Conservation (phyloP, 179 eudicot genomes). For the Beta lomatogona region DNA sequence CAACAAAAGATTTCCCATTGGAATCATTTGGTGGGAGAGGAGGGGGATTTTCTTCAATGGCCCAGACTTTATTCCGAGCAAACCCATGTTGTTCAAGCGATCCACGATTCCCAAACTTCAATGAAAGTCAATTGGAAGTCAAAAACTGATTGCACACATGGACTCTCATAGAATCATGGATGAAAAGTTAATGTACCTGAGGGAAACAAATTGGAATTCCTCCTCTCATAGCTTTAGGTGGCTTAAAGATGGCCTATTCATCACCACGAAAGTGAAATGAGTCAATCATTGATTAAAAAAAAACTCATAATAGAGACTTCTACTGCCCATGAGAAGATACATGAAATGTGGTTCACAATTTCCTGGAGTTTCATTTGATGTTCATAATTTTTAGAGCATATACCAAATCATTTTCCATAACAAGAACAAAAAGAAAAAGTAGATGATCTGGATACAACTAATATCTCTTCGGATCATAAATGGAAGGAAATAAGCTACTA, state of each 20-base stretch:
- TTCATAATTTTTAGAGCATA: background rate
- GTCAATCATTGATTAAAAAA: background rate
- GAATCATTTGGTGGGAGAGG: conserved; percentile 55
- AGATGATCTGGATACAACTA: background rate
- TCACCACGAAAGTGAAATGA: conserved; percentile 12
- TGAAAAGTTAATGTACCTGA: conserved; percentile 51
- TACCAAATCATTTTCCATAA: background rate
- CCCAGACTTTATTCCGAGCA: conserved; percentile 78
- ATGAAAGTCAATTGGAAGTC: conserved; percentile 8
- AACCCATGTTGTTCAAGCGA: conserved; percentile 84
- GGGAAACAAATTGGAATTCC: conserved; percentile 93
- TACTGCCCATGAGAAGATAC: background rate
- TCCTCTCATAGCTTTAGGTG: conserved; percentile 86
- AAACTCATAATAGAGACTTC: background rate
- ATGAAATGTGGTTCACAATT: background rate
- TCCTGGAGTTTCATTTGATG: background rate
- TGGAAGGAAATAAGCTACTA: background rate
- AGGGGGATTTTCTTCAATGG: conserved; percentile 69
- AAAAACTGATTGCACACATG: conserved; percentile 14
- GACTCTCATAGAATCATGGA: background rate
- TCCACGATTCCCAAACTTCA: conserved; percentile 79
- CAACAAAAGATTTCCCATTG: conserved; percentile 66
- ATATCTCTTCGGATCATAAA: background rate
- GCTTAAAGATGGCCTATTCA: conserved; percentile 67
- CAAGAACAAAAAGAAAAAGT: background rate